Conservation (phyloP, 2,329 filamentous ascomycete species). For the Penicillium paneum region DNA sequence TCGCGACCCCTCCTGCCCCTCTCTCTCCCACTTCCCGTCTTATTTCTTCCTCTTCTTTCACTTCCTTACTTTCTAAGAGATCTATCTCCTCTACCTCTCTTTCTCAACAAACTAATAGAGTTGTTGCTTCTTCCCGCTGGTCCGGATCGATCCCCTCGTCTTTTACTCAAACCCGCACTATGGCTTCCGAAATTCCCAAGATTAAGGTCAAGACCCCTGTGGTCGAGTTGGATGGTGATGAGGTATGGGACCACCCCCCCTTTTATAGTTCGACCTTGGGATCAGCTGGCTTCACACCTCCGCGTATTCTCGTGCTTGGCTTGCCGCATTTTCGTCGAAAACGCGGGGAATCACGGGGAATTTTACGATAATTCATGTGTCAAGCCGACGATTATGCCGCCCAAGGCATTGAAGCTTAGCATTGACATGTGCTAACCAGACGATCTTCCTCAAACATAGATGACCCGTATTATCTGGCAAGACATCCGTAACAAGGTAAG, state of each 20-base stretch:
- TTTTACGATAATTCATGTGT: conserved; percentile 17
- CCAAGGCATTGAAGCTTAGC: not conserved
- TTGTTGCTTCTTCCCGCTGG: conserved; percentile 29
- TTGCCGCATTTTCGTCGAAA: conserved; percentile 27
- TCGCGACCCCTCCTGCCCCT: conserved; percentile 31
- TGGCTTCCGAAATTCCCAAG: conserved; percentile 63
- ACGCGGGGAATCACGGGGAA: conserved; percentile 36
- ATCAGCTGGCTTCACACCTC: conserved; percentile 21
- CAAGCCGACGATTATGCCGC: conserved; percentile 13
- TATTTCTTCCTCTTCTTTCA: conserved; percentile 25
- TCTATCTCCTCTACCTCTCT: conserved; percentile 25
- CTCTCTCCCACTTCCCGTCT: conserved; percentile 29
- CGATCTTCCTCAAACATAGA: conserved; percentile 50
- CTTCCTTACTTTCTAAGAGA: conserved; percentile 26
- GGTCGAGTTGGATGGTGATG: conserved; percentile 90
- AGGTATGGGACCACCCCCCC: conserved; percentile 38
- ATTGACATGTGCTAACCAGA: conserved; percentile 21
- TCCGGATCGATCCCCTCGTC: conserved; percentile 28
- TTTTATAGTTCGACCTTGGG: conserved; percentile 15
- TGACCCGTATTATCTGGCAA: conserved; percentile 99
- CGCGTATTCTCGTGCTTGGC: conserved; percentile 15
- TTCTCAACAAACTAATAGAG: conserved; percentile 20
- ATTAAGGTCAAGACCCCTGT: conserved; percentile 99
- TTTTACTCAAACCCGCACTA: conserved; percentile 44
- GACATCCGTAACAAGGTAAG: conserved; percentile 90